Conservation (phyloP, 164 flowering plant species). For the Magnolia kwangsiensis region DNA sequence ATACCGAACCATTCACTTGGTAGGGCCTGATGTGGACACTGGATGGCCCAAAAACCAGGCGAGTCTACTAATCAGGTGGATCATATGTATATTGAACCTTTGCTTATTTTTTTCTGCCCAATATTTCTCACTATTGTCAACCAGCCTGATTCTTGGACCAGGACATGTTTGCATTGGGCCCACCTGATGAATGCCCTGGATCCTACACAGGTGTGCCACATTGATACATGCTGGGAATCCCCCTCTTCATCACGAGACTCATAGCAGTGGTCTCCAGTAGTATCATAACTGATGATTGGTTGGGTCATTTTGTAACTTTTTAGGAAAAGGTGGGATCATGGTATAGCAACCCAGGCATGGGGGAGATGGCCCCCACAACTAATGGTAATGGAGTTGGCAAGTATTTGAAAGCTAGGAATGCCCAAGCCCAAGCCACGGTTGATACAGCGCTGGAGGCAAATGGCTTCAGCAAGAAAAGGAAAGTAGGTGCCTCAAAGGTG, state of each 20-base stretch:
- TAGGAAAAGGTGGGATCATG: slow-evolving; percentile 92
- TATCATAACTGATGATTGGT: not conserved
- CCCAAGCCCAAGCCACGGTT: slow-evolving; percentile 24
- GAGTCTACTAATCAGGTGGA: not conserved
- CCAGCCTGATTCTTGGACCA: too few relatives aligned
- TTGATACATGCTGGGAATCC: not conserved
- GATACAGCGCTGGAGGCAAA: slow-evolving; percentile 25
- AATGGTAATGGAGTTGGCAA: slow-evolving; percentile 76
- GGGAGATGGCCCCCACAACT: slow-evolving; percentile 37
- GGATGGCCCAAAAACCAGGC: not conserved
- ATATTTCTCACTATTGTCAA: too few relatives aligned
- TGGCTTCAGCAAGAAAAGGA: slow-evolving; percentile 62
- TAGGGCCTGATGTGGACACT: not conserved
- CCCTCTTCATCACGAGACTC: not conserved
- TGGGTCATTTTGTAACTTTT: slow-evolving; percentile 6
- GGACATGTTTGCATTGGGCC: not conserved
- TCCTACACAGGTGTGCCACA: not conserved
- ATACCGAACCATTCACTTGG: not conserved
- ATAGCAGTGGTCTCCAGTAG: not conserved
- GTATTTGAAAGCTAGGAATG: slow-evolving; percentile 63
- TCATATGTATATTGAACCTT: not conserved
- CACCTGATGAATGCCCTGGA: not conserved
- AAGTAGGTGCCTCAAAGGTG: slow-evolving; percentile 33
- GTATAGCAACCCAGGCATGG: slow-evolving; percentile 86
- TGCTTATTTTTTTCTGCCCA: not conserved